Evolutionary conservation across 352 stramenopile species (phyloP).

Genomic region (Pythium chondricola): DNA sequence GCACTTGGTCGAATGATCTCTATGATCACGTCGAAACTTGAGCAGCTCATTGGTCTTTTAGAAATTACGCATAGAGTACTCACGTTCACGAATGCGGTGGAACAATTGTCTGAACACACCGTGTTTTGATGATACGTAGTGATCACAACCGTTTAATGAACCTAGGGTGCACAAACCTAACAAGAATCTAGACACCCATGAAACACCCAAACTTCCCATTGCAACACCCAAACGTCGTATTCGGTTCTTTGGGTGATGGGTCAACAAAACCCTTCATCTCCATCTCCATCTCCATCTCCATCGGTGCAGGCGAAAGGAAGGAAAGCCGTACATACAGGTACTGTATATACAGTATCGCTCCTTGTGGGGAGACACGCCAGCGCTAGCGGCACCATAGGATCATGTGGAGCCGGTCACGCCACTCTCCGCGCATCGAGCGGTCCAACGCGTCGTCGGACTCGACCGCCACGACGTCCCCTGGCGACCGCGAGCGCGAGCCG

Average conservation of each 20-base stretch:
- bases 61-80: background rate
- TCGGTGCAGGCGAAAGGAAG: background rate
- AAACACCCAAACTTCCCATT: too few relatives aligned
- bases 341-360: background rate
- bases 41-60: background rate
- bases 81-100: background rate
- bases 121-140: too few relatives aligned
- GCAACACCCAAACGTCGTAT: too few relatives aligned
- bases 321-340: background rate
- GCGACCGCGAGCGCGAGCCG: constrained; percentile 4
- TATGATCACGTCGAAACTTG: too few relatives aligned
- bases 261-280: background rate
- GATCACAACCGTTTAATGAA: too few relatives aligned
- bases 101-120: too few relatives aligned
- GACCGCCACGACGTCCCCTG: background rate
- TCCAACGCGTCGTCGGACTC: constrained; percentile 3
- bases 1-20: background rate
- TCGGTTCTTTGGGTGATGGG: too few relatives aligned
- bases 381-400: background rate
- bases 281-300: background rate
- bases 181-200: too few relatives aligned
- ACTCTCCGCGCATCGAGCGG: constrained; percentile 1
- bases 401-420: background rate
- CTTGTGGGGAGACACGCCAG: background rate
- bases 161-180: too few relatives aligned